Conservation (phyloP, 2,329 filamentous ascomycete species). For the Gaeumannomyces sp. region DNA sequence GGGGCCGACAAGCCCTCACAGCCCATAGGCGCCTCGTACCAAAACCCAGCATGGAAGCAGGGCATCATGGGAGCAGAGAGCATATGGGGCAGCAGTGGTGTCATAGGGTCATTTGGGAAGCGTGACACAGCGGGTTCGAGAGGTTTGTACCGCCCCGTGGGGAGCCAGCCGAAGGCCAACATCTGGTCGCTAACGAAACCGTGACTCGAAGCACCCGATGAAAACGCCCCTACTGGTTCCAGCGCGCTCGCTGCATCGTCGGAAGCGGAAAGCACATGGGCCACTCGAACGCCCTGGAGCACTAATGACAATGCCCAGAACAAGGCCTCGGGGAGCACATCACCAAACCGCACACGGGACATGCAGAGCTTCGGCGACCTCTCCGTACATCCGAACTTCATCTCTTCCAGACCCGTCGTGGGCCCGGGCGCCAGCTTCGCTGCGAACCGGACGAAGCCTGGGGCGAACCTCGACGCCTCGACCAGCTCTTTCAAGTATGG, state of each 20-base stretch:
- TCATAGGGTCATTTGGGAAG: constrained; percentile 35
- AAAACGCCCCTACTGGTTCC: constrained; percentile 59
- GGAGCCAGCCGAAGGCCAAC: background rate
- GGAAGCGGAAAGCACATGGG: constrained; percentile 57
- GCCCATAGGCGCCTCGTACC: constrained; percentile 34
- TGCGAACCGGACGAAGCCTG: constrained; percentile 1
- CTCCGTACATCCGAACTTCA: constrained; percentile 37
- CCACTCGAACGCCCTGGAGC: constrained; percentile 51
- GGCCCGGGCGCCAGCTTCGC: constrained; percentile 28
- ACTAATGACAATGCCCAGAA: constrained; percentile 39
- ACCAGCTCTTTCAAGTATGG: background rate
- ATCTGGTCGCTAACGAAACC: constrained; percentile 16
- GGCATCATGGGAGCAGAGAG: constrained; percentile 19
- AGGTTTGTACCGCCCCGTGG: constrained; percentile 34
- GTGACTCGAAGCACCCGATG: constrained; percentile 27
- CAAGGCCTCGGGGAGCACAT: constrained; percentile 46
- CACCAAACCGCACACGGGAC: constrained; percentile 51
- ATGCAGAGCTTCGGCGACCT: constrained; percentile 35
- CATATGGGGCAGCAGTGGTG: constrained; percentile 43
- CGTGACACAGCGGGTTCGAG: constrained; percentile 38
- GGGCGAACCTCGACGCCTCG: background rate
- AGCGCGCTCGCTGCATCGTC: constrained; percentile 63
- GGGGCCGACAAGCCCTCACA: constrained; percentile 27
- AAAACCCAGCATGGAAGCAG: constrained; percentile 29
- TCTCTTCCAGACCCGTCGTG: constrained; percentile 38